phyloP scores from a whole-genome alignment of 305 asterid species.

The Fraxinus paxiana region DNA sequence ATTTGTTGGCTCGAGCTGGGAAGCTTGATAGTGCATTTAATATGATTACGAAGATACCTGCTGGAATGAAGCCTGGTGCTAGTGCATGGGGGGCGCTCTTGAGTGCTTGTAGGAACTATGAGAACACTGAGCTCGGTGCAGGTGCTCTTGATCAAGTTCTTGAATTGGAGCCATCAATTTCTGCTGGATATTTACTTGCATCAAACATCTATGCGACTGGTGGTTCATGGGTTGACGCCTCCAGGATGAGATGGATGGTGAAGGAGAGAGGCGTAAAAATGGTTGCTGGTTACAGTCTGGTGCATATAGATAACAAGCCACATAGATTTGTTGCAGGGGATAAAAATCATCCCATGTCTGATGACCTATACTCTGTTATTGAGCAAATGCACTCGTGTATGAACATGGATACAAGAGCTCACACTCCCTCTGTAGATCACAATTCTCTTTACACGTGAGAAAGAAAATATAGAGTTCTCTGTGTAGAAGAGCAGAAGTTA shows the following conservation, averaged over 20 bases:
- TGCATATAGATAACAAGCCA: conserved; percentile 43
- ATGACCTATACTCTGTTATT: conserved; percentile 28
- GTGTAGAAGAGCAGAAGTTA: not conserved
- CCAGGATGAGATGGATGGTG: conserved; percentile 55
- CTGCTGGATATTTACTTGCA: conserved; percentile 72
- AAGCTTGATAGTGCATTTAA: conserved; percentile 61
- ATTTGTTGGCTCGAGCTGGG: conserved; percentile 83
- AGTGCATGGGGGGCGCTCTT: conserved; percentile 88
- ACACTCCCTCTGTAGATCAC: conserved; percentile 14
- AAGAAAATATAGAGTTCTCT: not conserved
- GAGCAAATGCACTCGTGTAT: conserved; percentile 45
- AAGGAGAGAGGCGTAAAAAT: conserved; percentile 53
- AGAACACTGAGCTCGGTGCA: conserved; percentile 34
- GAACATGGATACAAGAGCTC: conserved; percentile 37
- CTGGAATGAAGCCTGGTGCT: conserved; percentile 42
- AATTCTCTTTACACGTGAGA: conserved; percentile 2
- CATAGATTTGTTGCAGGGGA: conserved; percentile 50
- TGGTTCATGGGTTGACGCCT: conserved; percentile 66
- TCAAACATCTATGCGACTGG: conserved; percentile 61
- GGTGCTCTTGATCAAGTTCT: conserved; percentile 47
- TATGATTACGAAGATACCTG: conserved; percentile 42
- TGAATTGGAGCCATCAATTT: conserved; percentile 64
- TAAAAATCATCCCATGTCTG: conserved; percentile 34
- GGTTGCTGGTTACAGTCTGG: conserved; percentile 66
- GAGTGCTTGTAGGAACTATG: conserved; percentile 75